phyloP scores from a whole-genome alignment of 495 filamentous ascomycete genomes.

The Hypoxylon perforatum region DNA sequence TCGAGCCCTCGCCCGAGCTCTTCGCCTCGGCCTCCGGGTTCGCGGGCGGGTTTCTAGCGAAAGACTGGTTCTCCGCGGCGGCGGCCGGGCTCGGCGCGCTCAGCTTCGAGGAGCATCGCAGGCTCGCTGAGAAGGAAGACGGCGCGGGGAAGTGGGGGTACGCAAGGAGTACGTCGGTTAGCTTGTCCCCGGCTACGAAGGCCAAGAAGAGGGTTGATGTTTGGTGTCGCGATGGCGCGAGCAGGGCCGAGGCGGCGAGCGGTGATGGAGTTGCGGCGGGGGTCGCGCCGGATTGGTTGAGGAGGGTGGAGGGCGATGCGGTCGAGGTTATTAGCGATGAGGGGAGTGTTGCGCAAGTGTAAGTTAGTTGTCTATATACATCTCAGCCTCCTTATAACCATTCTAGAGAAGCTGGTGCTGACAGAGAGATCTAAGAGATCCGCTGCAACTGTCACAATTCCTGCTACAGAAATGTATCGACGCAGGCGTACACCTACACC shows the following conservation, averaged over 20 bases:
- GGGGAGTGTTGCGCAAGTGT: constrained; percentile 74
- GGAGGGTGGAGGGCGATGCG: constrained; percentile 57
- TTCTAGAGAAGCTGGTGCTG: not conserved
- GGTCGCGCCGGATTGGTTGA: constrained; percentile 69
- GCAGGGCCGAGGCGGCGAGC: constrained; percentile 68
- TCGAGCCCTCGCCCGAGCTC: constrained; percentile 72
- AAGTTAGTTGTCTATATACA: constrained; percentile 34
- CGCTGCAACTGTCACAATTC: constrained; percentile 70
- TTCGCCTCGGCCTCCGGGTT: constrained; percentile 79
- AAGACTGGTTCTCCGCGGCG: constrained; percentile 73
- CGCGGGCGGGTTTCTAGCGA: constrained; percentile 79
- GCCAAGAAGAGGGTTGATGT: constrained; percentile 60
- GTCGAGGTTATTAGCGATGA: constrained; percentile 73
- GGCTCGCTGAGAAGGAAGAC: constrained; percentile 68
- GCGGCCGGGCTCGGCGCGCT: constrained; percentile 69
- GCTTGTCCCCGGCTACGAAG: constrained; percentile 50
- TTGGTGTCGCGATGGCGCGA: constrained; percentile 72
- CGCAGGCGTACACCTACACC: constrained; percentile 73
- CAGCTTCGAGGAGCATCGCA: constrained; percentile 74
- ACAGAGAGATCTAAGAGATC: constrained; percentile 48
- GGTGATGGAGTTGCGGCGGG: constrained; percentile 16
- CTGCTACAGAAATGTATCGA: constrained; percentile 66
- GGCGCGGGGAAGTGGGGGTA: constrained; percentile 77
- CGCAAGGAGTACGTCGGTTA: constrained; percentile 70
- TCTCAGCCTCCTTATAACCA: not conserved